These are phyloP conservation scores for Pseudogymnoascus sp. DNA, from an alignment of 2,329 filamentous ascomycete species.

Conservation along the genomic window DNA sequence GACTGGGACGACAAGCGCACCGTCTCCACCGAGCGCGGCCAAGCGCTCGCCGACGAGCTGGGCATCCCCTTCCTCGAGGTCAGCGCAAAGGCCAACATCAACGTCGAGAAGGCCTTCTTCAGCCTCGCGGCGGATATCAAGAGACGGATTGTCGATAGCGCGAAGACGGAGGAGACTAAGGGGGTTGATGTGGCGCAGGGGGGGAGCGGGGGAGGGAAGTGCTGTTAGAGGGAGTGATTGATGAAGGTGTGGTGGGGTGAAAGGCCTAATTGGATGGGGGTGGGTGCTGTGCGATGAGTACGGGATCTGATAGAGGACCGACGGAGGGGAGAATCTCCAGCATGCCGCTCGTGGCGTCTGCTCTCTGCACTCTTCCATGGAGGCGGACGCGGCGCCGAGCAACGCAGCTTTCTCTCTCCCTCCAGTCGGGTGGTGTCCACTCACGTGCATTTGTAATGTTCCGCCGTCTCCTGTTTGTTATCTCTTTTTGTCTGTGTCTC, in stretches of 20 bases:
- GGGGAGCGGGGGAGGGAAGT: slow-evolving; percentile 60
- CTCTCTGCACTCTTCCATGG: neutral
- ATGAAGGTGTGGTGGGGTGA: neutral
- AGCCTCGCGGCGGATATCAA: slow-evolving; percentile 93
- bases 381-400: neutral
- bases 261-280: neutral
- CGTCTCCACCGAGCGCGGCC: slow-evolving; percentile 85
- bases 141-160: slow-evolving; percentile 91
- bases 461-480: slow-evolving; percentile 1
- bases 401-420: neutral
- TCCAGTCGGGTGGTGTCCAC: neutral
- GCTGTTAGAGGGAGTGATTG: slow-evolving; percentile 53
- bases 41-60: slow-evolving; percentile 88
- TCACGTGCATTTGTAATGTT: slow-evolving; percentile 4
- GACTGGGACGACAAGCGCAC: slow-evolving; percentile 99
- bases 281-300: neutral
- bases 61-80: slow-evolving; percentile 98
- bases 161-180: slow-evolving; percentile 61
- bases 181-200: slow-evolving; percentile 64
- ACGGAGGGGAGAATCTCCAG: neutral
- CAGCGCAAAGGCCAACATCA: slow-evolving; percentile 98
- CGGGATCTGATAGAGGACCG: neutral
- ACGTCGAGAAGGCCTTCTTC: slow-evolving; percentile 98
- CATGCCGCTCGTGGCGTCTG: neutral
- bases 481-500: neutral